Evolutionary conservation across 2,329 filamentous ascomycete genomes (phyloP), one percentile per base, ranked within the genome.

Genomic region (Lasiodiplodia theobromae): DNA sequence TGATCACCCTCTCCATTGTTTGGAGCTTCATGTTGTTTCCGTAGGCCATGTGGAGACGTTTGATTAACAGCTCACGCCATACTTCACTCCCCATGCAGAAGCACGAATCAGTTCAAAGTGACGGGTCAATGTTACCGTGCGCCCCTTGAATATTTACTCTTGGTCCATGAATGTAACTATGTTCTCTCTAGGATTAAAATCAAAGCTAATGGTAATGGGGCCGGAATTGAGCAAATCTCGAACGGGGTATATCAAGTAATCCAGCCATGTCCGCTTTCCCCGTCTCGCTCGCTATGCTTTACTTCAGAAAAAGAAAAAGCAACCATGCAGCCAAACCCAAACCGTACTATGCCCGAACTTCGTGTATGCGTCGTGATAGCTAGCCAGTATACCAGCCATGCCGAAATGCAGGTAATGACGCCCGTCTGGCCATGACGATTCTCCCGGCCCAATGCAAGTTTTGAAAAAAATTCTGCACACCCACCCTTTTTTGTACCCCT

Each of bases 201-300:
- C 28, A 25, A 52, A 23, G n/a, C 44, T 64, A 38, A 44, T 23
- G n/a, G n/a, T 31, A 25, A 52, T 16, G 57, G 14, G 16, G 23
- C 18, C 18, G 14, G 14, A 38, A 23, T 12, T 34, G 23, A 52
- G n/a, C 18, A 25, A 34, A 25, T 70, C 57, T 49, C 51, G 44
- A 51, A 52, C 28, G 47, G 60, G 60, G 60, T 64, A 64, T 64
- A 64, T 64, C 60, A 52, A 64, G 60, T 70, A 70, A 64, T 51
- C 69, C 16, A 25, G 64, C 51, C 40, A 56, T 56, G 21, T 57
- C 38, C 34, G 16, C 40, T 44, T 47, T 16, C 63, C 54, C 51
- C 40, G 14, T 53, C 21, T 47, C 56, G 31, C 23, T 34, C 44
- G 62, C 62, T 69, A 53, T 64, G 60, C 60, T 64, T 52, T 53